Conservation (phyloP, 2,329 filamentous ascomycete species). For the Pseudonectria foliicola region DNA sequence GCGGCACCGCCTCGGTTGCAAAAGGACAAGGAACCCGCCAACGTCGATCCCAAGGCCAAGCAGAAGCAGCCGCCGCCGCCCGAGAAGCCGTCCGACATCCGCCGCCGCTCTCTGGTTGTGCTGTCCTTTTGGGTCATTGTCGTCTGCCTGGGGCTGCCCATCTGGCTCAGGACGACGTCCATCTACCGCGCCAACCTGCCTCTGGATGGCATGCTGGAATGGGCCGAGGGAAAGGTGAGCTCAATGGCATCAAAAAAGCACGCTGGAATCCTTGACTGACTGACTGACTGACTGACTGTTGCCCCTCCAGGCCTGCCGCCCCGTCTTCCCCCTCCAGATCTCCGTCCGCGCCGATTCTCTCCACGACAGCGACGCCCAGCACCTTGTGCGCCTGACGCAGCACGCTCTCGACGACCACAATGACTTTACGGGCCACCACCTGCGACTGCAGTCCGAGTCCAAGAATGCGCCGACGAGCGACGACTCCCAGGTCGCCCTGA, state of each 20-base stretch:
- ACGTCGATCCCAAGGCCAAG: slow-evolving; percentile 8
- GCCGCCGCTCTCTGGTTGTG: slow-evolving; percentile 67
- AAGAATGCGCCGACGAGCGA: slow-evolving; percentile 29
- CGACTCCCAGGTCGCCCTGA: slow-evolving; percentile 53
- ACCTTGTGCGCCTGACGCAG: slow-evolving; percentile 74
- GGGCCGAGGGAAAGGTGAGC: slow-evolving; percentile 83
- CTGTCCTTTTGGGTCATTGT: slow-evolving; percentile 88
- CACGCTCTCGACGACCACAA: slow-evolving; percentile 80
- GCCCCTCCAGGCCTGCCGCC: slow-evolving; percentile 64
- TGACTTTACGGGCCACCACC: slow-evolving; percentile 76
- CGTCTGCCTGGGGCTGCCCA: slow-evolving; percentile 73
- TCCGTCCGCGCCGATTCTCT: slow-evolving; percentile 64
- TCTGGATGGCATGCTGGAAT: slow-evolving; percentile 77
- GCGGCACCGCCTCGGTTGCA: slow-evolving; percentile 10
- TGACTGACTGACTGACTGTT: slow-evolving; percentile 3
- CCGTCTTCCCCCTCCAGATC: slow-evolving; percentile 81
- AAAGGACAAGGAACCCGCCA: slow-evolving; percentile 1
- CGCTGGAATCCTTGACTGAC: no score
- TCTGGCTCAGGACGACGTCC: slow-evolving; percentile 94
- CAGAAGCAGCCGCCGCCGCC: slow-evolving; percentile 53
- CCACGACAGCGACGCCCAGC: slow-evolving; percentile 59
- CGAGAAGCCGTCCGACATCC: slow-evolving; percentile 63
- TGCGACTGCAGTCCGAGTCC: slow-evolving; percentile 44
- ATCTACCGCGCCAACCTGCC: slow-evolving; percentile 85
- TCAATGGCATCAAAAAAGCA: no score